Evolutionary conservation across 1,139 yeast species (phyloP), one percentile per base, ranked within the genome.

Genomic region (Nadsonia commutata): DNA sequence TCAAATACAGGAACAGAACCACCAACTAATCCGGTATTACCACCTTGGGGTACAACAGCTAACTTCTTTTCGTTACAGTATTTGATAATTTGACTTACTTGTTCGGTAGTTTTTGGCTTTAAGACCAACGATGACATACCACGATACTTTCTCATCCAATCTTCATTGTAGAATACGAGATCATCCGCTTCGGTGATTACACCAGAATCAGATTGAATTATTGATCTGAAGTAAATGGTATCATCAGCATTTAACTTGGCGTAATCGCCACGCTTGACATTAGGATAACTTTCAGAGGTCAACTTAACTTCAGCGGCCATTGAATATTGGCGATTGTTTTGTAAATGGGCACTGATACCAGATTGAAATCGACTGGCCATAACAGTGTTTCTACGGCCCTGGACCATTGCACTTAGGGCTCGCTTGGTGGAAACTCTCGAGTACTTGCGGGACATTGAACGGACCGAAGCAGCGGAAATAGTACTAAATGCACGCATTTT

Each of bases 31-130:
- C 96, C 96, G 2, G 97, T 88, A 62, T 88, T 88, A 49, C 98
- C 98, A 57, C 97, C 95, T 63, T 90, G 97, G 11, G 98, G 97
- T 5, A 85, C 95, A 40, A 88, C 79, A 0, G 97, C 95, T 36
- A 88, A 65, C 49, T 71, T 74, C 42, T 78, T 66, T 27, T 79
- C 83, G 57, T 83, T 82, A 68, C 96, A 85, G 62, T 85, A 81
- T 59, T 78, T 77, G 56, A 90, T 59, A 49, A 90, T 84, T 53
- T 74, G 57, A 2, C 90, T 71, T 18, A 90, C 80, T 60, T 90
- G 93, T 48, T 80, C 76, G 2, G 86, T 76, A 17, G 83, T 74
- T 55, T 80, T 81, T 36, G 98, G 98, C 58, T 82, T 85, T 52
- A 90, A 68, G 2, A 86, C 88, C 41, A 90, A 63, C 54, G 74